These are phyloP conservation scores for Agaricus subrufescens DNA, from an alignment of 768 basidiomycete genomes.

Conservation along the genomic window DNA sequence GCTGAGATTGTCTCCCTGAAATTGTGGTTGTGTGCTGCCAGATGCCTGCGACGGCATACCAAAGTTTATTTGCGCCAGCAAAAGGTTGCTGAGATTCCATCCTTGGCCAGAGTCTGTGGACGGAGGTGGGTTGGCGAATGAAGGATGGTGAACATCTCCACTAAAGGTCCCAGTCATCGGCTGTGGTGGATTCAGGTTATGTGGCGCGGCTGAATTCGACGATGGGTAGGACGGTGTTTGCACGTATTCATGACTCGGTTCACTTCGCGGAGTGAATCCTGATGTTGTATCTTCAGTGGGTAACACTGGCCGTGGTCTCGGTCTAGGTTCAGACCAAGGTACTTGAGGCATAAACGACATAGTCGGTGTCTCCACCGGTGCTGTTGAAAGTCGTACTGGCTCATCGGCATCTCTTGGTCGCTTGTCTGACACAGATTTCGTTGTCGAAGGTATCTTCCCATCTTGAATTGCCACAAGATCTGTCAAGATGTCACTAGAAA, in stretches of 20 bases:
- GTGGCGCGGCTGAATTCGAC: no score
- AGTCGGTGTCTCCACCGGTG: neutral
- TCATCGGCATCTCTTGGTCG: neutral
- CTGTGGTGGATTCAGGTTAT: no score
- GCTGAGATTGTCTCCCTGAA: neutral
- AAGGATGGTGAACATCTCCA: no score
- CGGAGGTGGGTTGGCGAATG: neutral
- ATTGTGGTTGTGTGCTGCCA: neutral
- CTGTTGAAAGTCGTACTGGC: neutral
- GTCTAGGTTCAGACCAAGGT: no score
- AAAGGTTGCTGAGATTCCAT: conserved; percentile 22
- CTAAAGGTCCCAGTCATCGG: no score
- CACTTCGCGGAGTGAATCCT: no score
- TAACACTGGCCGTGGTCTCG: no score
- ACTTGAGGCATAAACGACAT: no score
- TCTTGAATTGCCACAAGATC: neutral
- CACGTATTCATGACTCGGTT: no score
- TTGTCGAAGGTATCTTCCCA: neutral
- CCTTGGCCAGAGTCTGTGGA: neutral
- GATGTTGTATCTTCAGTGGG: no score
- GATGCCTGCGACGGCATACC: conserved; percentile 9
- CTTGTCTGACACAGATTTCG: neutral
- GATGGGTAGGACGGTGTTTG: no score
- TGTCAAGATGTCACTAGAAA: neutral
- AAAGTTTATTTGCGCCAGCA: conserved; percentile 21